These are phyloP conservation scores for Pleurotus sapidus DNA, from an alignment of 768 basidiomycete species.

Conservation along the genomic window DNA sequence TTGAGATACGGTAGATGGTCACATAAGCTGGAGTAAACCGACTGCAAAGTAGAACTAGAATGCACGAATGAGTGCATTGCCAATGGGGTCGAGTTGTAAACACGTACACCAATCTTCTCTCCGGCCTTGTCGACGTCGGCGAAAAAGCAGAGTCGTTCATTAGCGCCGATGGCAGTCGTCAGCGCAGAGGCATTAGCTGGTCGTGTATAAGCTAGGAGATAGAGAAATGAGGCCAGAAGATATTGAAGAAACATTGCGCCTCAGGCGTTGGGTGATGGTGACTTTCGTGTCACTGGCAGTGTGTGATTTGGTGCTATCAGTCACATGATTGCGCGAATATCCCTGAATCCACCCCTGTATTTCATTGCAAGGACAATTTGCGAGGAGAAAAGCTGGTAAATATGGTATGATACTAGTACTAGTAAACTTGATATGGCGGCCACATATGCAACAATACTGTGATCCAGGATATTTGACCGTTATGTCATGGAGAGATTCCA, in stretches of 20 bases:
- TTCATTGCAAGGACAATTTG: no score
- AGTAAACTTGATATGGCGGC: no score
- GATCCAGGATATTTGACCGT: no score
- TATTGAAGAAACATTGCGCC: conserved; percentile 25
- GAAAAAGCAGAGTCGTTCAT: conserved; percentile 89
- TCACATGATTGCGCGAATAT: no score
- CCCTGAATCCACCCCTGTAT: no score
- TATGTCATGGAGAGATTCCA: no score
- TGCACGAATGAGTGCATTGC: conserved; percentile 9
- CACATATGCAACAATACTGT: no score
- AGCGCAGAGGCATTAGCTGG: conserved; percentile 58
- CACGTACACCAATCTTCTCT: conserved; percentile 83
- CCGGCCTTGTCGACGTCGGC: conserved; percentile 95
- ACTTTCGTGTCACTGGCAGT: background rate
- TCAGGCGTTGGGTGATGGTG: background rate
- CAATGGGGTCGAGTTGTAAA: background rate
- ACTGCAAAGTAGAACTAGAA: conserved; percentile 97
- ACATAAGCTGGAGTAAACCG: conserved; percentile 24
- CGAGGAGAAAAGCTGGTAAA: no score
- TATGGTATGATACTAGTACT: no score
- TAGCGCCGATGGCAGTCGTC: conserved; percentile 75
- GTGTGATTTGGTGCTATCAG: background rate
- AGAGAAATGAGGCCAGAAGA: conserved; percentile 28
- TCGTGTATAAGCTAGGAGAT: conserved; percentile 32
- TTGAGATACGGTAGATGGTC: background rate